Conservation (phyloP, 2,329 filamentous ascomycete species). For the Grosmannia penicillata region DNA sequence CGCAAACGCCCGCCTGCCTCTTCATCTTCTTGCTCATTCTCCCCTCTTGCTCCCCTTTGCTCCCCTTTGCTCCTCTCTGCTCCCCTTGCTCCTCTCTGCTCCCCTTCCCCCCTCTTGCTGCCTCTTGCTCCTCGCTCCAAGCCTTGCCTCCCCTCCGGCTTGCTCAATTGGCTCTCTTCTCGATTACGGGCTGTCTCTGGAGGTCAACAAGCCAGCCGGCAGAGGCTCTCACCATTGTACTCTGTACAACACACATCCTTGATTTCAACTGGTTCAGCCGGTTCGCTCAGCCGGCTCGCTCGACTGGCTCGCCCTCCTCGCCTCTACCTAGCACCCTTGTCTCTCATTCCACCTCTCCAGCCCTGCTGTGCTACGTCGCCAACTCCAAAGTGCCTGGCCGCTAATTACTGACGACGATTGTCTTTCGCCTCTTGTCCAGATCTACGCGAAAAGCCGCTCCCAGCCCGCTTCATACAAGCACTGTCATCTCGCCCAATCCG, state of each 20-base stretch:
- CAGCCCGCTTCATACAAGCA: slow-evolving; percentile 32
- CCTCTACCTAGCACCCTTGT: not conserved
- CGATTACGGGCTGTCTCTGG: no score
- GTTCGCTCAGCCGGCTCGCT: not conserved
- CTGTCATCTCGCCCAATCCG: slow-evolving; percentile 21
- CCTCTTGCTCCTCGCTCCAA: not conserved
- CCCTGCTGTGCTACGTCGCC: not conserved
- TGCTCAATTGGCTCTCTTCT: no score
- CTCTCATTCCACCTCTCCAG: not conserved
- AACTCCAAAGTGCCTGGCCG: not conserved
- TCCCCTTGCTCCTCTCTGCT: not conserved
- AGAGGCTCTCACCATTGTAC: no score
- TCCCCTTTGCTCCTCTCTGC: not conserved
- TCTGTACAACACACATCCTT: slow-evolving; percentile 1
- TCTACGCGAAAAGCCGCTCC: slow-evolving; percentile 31
- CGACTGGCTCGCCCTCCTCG: not conserved
- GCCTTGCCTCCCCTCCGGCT: no score
- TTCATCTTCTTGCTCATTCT: not conserved
- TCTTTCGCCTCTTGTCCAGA: slow-evolving; percentile 19
- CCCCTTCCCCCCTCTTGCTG: not conserved
- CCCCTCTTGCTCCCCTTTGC: not conserved
- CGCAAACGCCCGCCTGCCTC: no score
- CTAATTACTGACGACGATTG: not conserved
- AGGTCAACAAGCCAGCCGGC: no score
- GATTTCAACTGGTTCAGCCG: not conserved